Evolutionary conservation across 2,329 filamentous ascomycete species (phyloP).

Genomic region (Dothideomycetidae sp.): DNA sequence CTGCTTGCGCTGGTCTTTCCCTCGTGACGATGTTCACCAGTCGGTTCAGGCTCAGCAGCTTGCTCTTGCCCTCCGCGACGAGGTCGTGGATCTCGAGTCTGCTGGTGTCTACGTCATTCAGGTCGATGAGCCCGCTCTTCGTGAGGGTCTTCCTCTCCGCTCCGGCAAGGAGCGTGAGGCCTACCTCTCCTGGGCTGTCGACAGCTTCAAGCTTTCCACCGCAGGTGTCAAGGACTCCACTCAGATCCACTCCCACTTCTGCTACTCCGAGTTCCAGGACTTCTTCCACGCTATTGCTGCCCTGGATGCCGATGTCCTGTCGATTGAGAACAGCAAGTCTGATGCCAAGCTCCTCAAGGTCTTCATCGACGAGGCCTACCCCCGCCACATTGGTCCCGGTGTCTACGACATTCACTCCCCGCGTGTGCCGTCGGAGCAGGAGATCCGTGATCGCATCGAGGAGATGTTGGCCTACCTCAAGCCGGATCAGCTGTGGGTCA

Average conservation of each 20-base stretch:
- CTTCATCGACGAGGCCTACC: constrained; percentile 94
- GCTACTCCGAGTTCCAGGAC: constrained; percentile 99
- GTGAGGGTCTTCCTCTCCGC: constrained; percentile 97
- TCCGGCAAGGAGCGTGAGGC: constrained; percentile 86
- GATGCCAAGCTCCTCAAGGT: constrained; percentile 98
- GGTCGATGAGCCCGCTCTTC: constrained; percentile 96
- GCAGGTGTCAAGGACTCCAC: constrained; percentile 88
- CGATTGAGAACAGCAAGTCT: constrained; percentile 99
- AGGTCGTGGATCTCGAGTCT: constrained; percentile 94
- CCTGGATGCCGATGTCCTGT: constrained; percentile 93
- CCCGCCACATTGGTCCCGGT: constrained; percentile 95
- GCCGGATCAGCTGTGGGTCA: constrained; percentile 98
- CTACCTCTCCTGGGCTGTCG: constrained; percentile 94
- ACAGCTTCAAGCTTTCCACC: constrained; percentile 93
- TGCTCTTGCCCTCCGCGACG: constrained; percentile 92
- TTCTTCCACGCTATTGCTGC: constrained; percentile 99
- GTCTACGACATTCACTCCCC: constrained; percentile 99
- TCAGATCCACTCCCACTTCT: constrained; percentile 99
- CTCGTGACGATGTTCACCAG: constrained; percentile 98
- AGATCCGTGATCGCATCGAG: constrained; percentile 94
- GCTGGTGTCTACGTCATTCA: constrained; percentile 97
- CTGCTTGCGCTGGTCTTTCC: constrained; percentile 98
- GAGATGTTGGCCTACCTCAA: constrained; percentile 96
- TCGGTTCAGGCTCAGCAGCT: constrained; percentile 98
- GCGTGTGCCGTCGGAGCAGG: constrained; percentile 89